phyloP scores from a whole-genome alignment of 495 filamentous ascomycete genomes.

The Talaromyces ruber region DNA sequence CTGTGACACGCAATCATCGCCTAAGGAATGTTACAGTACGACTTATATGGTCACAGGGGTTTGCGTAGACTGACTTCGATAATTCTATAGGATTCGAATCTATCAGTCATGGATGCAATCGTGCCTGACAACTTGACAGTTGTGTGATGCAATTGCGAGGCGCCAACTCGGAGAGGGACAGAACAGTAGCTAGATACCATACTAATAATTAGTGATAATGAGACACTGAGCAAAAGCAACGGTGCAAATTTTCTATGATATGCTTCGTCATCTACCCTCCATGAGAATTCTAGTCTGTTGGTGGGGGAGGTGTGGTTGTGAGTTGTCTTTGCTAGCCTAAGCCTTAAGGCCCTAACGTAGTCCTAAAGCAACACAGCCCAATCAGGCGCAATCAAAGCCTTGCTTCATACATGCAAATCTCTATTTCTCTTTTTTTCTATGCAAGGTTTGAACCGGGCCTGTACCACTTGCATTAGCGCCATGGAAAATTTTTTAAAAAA shows the following conservation, averaged over 20 bases:
- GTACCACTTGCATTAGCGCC: neutral
- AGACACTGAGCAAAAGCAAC: neutral
- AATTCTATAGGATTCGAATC: neutral
- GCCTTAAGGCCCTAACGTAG: neutral
- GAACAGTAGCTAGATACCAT: neutral
- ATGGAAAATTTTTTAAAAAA: neutral
- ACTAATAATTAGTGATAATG: neutral
- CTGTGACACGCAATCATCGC: neutral
- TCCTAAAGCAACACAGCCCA: neutral
- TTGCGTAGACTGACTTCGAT: neutral
- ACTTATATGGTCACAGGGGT: neutral
- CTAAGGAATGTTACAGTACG: neutral
- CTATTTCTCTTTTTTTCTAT: neutral
- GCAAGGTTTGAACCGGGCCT: neutral
- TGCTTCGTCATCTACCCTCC: neutral
- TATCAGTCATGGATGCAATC: conserved; percentile 4
- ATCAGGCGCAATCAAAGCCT: neutral
- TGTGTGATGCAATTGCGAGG: conserved; percentile 1
- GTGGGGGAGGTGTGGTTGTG: conserved; percentile 2
- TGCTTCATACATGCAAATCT: neutral
- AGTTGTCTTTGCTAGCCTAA: neutral
- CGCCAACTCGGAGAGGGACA: neutral
- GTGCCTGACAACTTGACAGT: conserved; percentile 5
- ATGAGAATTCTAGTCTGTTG: neutral
- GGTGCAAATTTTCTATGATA: neutral